phyloP scores from a whole-genome alignment of 345 rosid species.

The Brassica juncea region DNA sequence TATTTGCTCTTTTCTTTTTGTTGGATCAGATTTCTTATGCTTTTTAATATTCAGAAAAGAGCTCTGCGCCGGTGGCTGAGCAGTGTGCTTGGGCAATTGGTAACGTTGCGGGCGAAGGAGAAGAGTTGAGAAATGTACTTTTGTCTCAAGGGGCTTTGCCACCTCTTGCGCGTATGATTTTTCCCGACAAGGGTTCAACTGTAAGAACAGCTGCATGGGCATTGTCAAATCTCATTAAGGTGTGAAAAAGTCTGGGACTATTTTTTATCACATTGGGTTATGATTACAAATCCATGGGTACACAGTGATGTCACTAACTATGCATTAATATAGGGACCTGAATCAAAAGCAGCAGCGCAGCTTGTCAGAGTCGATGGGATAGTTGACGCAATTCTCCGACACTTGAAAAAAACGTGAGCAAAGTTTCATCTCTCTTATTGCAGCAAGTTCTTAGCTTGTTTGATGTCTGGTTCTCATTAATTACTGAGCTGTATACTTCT shows the following conservation, averaged over 20 bases:
- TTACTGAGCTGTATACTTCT: not conserved
- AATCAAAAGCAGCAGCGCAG: conserved; percentile 77
- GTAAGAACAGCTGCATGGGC: conserved; percentile 99
- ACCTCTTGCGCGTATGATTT: conserved; percentile 95
- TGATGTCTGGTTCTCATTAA: not conserved
- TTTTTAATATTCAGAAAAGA: conserved; percentile 63
- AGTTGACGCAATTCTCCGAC: conserved; percentile 77
- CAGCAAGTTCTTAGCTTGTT: not conserved
- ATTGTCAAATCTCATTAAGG: conserved; percentile 93
- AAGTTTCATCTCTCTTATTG: conserved; percentile 24
- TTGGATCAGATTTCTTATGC: conserved; percentile 20
- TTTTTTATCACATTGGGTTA: conserved; percentile 13
- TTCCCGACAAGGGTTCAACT: conserved; percentile 88
- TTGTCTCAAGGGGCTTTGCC: conserved; percentile 87
- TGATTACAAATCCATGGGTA: conserved; percentile 31
- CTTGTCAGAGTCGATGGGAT: conserved; percentile 77
- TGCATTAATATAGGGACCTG: conserved; percentile 75
- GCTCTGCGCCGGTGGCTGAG: conserved; percentile 87
- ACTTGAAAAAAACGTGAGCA: conserved; percentile 77
- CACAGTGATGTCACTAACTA: conserved; percentile 35
- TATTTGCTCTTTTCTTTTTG: not conserved
- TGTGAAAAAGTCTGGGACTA: conserved; percentile 34
- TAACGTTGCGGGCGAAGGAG: conserved; percentile 98
- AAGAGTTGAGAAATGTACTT: conserved; percentile 80
- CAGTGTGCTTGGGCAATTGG: conserved; percentile 99